These are phyloP conservation scores for Eimeria tenella DNA, from an alignment of 169 alveolate genomes.

Conservation along the genomic window DNA sequence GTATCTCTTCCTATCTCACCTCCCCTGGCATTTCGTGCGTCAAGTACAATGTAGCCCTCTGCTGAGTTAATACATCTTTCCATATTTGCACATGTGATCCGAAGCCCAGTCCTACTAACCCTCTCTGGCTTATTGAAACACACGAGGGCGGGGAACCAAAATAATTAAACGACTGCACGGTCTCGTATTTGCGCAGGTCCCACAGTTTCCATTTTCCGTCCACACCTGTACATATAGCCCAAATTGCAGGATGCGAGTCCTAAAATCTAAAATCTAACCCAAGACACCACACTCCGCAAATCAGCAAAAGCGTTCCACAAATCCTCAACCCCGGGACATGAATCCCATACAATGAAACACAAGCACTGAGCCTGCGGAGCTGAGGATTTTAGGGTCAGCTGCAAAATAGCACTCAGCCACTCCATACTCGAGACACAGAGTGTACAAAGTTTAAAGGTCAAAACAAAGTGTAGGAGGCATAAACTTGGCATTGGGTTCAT, in stretches of 20 bases:
- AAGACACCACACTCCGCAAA: too few relatives aligned
- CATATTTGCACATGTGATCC: slow-evolving; percentile 90
- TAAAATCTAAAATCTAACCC: too few relatives aligned
- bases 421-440: too few relatives aligned
- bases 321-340: not conserved
- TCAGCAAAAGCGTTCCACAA: not conserved
- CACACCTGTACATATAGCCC: slow-evolving; percentile 77
- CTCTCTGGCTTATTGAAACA: slow-evolving; percentile 88
- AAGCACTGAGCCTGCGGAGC: too few relatives aligned
- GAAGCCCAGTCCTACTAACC: slow-evolving; percentile 89
- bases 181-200: slow-evolving; percentile 92
- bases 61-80: slow-evolving; percentile 88
- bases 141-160: slow-evolving; percentile 84
- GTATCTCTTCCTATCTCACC: not conserved
- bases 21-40: slow-evolving; percentile 85
- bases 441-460: too few relatives aligned
- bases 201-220: slow-evolving; percentile 90
- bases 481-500: too few relatives aligned
- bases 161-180: slow-evolving; percentile 75
- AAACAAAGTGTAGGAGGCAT: too few relatives aligned
- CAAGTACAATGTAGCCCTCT: slow-evolving; percentile 92
- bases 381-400: too few relatives aligned
- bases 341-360: not conserved
- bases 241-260: too few relatives aligned
- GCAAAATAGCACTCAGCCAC: too few relatives aligned